Conservation (phyloP, 805 yeast genomes). For the Candida oleophila region DNA sequence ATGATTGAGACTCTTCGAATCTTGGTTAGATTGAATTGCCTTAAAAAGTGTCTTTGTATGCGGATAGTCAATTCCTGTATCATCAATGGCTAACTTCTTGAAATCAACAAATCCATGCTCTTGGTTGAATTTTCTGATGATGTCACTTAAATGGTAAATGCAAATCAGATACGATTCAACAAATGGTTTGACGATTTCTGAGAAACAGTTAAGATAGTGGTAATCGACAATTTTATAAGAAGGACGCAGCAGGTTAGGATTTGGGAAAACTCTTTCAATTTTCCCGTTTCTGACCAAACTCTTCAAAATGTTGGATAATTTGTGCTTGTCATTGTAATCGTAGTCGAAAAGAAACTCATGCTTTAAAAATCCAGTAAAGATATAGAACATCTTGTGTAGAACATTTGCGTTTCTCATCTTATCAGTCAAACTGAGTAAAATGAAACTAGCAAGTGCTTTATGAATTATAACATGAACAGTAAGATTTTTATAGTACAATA, state of each 20-base stretch:
- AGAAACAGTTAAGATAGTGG: constrained; percentile 21
- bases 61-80: constrained; percentile 25
- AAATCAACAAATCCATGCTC: constrained; percentile 10
- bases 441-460: constrained; percentile 47
- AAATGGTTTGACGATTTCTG: constrained; percentile 33
- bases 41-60: constrained; percentile 33
- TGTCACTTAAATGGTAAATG: constrained; percentile 17
- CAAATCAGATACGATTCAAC: constrained; percentile 32
- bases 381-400: constrained; percentile 28
- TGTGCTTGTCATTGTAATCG: constrained; percentile 30
- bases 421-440: constrained; percentile 12
- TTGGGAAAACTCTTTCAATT: constrained; percentile 7
- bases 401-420: constrained; percentile 8
- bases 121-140: constrained; percentile 9
- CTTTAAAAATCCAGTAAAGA: constrained; percentile 38
- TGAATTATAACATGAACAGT: constrained; percentile 53
- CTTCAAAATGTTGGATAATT: constrained; percentile 26
- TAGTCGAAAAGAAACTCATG: constrained; percentile 44
- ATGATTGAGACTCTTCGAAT: constrained; percentile 13
- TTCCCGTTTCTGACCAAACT: constrained; percentile 16
- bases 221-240: constrained; percentile 20
- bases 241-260: constrained; percentile 6
- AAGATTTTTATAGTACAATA: constrained; percentile 58
- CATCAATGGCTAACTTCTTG: constrained; percentile 24
- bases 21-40: constrained; percentile 20